These are phyloP conservation scores for Panicum virgatum DNA, from an alignment of 202 grass and related monocot species.

Conservation along the genomic window DNA sequence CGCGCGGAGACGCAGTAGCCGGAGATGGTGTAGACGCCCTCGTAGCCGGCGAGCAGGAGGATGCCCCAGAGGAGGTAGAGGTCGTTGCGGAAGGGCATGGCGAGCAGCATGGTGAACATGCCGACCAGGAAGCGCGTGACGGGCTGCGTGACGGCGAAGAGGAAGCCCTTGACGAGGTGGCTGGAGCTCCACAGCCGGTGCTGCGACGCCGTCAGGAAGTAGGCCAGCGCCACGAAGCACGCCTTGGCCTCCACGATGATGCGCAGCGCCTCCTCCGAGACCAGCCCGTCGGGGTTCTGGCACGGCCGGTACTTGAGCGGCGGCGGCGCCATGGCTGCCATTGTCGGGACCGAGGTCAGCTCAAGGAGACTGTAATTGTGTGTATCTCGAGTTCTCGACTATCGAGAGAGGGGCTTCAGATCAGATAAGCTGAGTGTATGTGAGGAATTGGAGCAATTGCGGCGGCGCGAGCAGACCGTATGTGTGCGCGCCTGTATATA, in stretches of 20 bases:
- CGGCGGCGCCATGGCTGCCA: constrained; percentile 5
- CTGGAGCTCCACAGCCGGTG: constrained; percentile 40
- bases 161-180: constrained; percentile 34
- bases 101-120: constrained; percentile 30
- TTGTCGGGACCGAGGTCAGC: background rate
- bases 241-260: constrained; percentile 28
- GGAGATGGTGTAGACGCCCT: constrained; percentile 45
- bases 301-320: constrained; percentile 6
- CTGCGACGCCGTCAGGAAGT: constrained; percentile 38
- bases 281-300: background rate
- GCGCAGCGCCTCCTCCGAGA: constrained; percentile 14
- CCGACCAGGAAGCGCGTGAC: constrained; percentile 23
- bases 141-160: constrained; percentile 25
- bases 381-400: too few relatives aligned
- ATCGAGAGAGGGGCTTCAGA: background rate
- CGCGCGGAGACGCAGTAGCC: constrained; percentile 32
- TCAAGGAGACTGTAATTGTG: background rate
- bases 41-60: constrained; percentile 38
- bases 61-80: constrained; percentile 49
- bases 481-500: background rate
- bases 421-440: background rate
- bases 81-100: constrained; percentile 30
- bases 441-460: background rate
- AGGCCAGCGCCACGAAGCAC: constrained; percentile 32
- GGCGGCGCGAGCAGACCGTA: background rate